Evolutionary conservation across 2,329 filamentous ascomycete genomes (phyloP), one percentile per base, ranked within the genome.

Genomic region (Exophiala oligosperma): DNA sequence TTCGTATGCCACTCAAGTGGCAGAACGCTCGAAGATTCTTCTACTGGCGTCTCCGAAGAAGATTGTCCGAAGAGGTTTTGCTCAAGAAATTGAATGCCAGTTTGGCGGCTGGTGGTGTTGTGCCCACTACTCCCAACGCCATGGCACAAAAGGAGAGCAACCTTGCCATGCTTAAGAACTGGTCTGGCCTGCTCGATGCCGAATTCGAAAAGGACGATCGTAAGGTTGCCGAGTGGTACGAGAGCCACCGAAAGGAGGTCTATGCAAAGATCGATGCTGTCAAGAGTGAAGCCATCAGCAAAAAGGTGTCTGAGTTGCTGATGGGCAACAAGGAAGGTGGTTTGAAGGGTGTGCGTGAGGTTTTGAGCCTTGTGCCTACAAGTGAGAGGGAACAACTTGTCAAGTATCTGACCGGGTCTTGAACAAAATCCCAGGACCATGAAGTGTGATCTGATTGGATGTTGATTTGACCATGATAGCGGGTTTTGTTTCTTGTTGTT

Each of bases 1-100:
- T 99, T 70, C 91, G 94, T 63, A 84, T 90, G 68, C 79, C 86
- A 11, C 83, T 99, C 41, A 84, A 88, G 70, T 97, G 93, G 94
- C 82, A 85, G 73, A 89, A 96, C 68, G 88, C 93, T 8, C 88
- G 94, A 65, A 89, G 93, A 72, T 97, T 94, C 90, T 97, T 99
- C 83, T 99, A 97, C 89, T 99, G 95, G 94, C 93, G 94, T 77
- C 88, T 97, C 63, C 92, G 95, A 76, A 90, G 94, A 73, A 87
- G 94, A 78, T 83, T 99, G 72, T 97, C 95, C 77, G 94, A 99
- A 79, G 94, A 99, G 79, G 91, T 95, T 76, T 91, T 99, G 68
- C 83, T 99, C 74, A 94, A 92, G 79, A 91, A 91, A 77, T 91
- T 99, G 84, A 80, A 71, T 66, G 73, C 71, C 65, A 81, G 60